Evolutionary conservation across 192 early-diverging fungal species (phyloP).

Genomic region (Gamsiella multidivaricata): DNA sequence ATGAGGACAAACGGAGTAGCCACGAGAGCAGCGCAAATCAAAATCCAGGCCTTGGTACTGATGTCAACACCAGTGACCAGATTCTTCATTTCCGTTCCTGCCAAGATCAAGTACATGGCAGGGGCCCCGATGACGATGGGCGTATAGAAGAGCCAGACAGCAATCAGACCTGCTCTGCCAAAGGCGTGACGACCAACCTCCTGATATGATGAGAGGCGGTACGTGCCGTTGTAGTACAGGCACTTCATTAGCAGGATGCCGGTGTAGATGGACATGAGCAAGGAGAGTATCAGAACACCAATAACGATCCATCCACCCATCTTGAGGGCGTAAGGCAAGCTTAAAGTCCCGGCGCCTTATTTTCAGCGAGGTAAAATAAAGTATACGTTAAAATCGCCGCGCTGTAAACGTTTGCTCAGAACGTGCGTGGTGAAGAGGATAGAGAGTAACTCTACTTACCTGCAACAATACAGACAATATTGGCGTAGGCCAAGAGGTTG

Average conservation of each 20-base stretch:
- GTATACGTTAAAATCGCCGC: no score
- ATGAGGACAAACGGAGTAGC: constrained; percentile 80
- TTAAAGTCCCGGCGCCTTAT: constrained; percentile 80
- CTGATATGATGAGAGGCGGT: constrained; percentile 68
- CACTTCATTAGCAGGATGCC: constrained; percentile 79
- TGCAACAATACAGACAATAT: constrained; percentile 81
- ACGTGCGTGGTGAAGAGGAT: no score
- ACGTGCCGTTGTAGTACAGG: constrained; percentile 74
- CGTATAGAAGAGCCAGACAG: constrained; percentile 73
- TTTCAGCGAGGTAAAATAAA: neutral
- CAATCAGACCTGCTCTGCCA: constrained; percentile 71
- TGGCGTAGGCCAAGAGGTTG: constrained; percentile 64
- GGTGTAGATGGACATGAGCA: constrained; percentile 75
- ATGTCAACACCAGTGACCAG: constrained; percentile 59
- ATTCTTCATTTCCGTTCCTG: constrained; percentile 74
- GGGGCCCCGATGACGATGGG: constrained; percentile 77
- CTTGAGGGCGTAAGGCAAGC: constrained; percentile 83
- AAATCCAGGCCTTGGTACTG: constrained; percentile 69
- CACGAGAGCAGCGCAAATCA: constrained; percentile 66
- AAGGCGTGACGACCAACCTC: constrained; percentile 80
- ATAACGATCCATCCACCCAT: constrained; percentile 83
- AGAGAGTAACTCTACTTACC: constrained; percentile 55
- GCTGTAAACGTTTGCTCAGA: no score
- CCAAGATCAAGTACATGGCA: constrained; percentile 78
- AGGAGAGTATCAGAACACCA: constrained; percentile 73